phyloP scores from a whole-genome alignment of 2,329 filamentous ascomycete species.

The Claviceps sp. region DNA sequence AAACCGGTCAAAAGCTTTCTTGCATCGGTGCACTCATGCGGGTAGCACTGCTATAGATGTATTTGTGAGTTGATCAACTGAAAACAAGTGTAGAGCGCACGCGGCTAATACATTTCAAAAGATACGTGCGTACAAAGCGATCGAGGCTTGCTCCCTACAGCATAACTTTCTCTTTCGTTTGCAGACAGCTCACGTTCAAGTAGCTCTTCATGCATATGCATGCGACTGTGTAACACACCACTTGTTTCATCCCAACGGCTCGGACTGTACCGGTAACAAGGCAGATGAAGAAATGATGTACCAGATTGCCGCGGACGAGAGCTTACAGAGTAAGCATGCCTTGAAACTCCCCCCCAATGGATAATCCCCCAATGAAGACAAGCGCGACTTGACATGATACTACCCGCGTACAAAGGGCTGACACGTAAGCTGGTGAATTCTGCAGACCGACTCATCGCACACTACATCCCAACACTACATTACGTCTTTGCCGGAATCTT shows the following conservation, averaged over 20 bases:
- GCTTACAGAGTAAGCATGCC: slow-evolving; percentile 50
- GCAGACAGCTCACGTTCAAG: not conserved
- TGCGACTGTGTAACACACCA: slow-evolving; percentile 57
- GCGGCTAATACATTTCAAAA: not conserved
- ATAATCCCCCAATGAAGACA: not conserved
- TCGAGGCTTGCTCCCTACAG: not conserved
- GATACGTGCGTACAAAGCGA: slow-evolving; percentile 3
- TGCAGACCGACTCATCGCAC: slow-evolving; percentile 43
- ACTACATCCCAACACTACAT: slow-evolving; percentile 42
- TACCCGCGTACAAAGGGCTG: not conserved
- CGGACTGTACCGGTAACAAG: slow-evolving; percentile 40
- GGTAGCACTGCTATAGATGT: slow-evolving; percentile 28
- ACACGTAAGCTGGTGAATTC: not conserved
- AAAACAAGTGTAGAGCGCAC: not conserved
- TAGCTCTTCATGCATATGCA: slow-evolving; percentile 49
- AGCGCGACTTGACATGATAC: not conserved
- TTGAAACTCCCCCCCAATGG: not conserved
- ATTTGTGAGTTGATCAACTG: slow-evolving; percentile 35
- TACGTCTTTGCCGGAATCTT: slow-evolving; percentile 32
- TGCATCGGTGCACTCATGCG: slow-evolving; percentile 35
- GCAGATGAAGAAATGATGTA: slow-evolving; percentile 54
- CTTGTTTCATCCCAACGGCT: slow-evolving; percentile 53
- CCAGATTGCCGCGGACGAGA: slow-evolving; percentile 54
- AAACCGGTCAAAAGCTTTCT: slow-evolving; percentile 41
- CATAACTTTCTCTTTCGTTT: not conserved